Evolutionary conservation across 2,329 filamentous ascomycete genomes (phyloP), one percentile per base, ranked within the genome.

Genomic region (Pseudogymnoascus sp.): DNA sequence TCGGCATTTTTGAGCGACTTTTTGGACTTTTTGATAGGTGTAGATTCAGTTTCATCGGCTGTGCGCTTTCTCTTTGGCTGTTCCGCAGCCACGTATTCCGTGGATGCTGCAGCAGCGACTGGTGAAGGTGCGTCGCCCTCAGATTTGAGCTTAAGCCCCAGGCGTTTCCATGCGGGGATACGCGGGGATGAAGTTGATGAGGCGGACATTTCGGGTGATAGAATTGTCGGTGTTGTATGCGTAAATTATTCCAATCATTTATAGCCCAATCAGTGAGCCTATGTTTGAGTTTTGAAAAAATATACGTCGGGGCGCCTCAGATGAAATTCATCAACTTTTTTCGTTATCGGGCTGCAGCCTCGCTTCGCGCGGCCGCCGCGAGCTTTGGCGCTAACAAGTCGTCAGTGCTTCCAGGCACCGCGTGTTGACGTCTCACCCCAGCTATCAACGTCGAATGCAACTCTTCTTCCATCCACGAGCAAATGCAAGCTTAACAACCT

Each of bases 111-210:
- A 64, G 67, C 52, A 69, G 28, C 19, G 59, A 52, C 55, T 57
- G 59, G 21, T 34, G 65, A 62, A 63, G 60, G 38, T 48, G 63
- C 55, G 55, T 73, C 69, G 68, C 77, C 75, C 48, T 76, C 74
- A 67, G 77, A 77, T 70, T 83, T 85, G 65, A 82, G 73, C 72
- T 83, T 83, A 62, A 84, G 73, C 34, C 81, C 82, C 60, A 84
- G 71, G 67, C 79, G 75, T 69, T 83, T 83, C 81, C 81, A 85
- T 62, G 82, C 81, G 30, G 82, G 81, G 55, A 79, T 70, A 66
- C 67, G 66, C 65, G 64, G 57, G 60, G 35, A 33, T 52, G 33
- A 48, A n/a, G 39, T 57, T 48, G 52, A 52, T 34, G 61, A 52
- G 35, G 55, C 19, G 38, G 56, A 41, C 60, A 59, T 59, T 41